A percentile compares a stretch with the other conserved stretches of the same genome.
Conservation (phyloP, 257 asterid genomes). For the Przewalskia tangutica region DNA sequence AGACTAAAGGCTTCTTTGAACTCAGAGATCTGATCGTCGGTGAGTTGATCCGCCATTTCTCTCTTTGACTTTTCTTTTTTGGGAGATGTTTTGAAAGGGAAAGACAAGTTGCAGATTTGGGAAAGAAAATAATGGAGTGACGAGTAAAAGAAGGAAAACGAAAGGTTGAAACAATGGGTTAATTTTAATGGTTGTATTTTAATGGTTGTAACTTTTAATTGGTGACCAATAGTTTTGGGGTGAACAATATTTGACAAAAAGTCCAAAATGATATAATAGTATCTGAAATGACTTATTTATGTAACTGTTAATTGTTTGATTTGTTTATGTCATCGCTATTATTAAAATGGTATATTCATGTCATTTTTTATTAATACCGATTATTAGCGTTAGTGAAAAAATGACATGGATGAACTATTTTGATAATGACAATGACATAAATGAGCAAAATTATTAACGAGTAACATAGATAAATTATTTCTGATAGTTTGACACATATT, state of each 20-base stretch:
- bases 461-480: too few species aligned
- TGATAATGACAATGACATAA: too few species aligned
- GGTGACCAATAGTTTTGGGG: not conserved
- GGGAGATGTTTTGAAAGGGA: not conserved
- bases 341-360: too few species aligned
- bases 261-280: too few species aligned
- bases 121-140: not conserved
- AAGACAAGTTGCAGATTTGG: not conserved
- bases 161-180: not conserved
- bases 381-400: too few species aligned
- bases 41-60: conserved; percentile 4
- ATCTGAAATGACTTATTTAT: too few species aligned
- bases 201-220: not conserved
- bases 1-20: conserved; percentile 4
- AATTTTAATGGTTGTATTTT: not conserved
- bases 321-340: too few species aligned
- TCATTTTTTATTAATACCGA: too few species aligned
- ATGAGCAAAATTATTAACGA: too few species aligned
- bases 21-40: conserved; percentile 6
- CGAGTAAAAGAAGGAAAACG: not conserved
- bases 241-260: not conserved
- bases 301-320: too few species aligned
- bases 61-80: not conserved
- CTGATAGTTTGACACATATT: too few species aligned
- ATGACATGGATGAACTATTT: too few species aligned